These are phyloP conservation scores for Irpex sp. DNA, from an alignment of 1,284 basidiomycete genomes.

Conservation along the genomic window DNA sequence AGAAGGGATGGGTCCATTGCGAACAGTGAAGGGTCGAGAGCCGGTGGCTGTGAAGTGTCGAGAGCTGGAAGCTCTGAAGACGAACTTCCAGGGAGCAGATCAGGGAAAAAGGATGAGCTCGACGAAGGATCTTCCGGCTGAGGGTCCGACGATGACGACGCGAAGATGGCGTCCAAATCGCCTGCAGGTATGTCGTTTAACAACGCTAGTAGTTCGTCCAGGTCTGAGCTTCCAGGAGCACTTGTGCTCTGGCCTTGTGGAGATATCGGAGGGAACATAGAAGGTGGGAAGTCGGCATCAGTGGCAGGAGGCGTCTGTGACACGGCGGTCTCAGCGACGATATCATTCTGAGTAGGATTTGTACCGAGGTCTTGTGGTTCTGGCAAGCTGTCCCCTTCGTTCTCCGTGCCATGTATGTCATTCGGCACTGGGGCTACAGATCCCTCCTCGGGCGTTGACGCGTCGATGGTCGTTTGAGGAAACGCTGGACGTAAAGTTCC, in stretches of 20 bases:
- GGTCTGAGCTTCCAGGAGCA: background rate
- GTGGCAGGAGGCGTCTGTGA: background rate
- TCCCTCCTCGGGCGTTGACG: background rate
- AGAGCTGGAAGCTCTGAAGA: background rate
- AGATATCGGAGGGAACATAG: background rate
- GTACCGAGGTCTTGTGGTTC: background rate
- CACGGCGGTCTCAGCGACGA: background rate
- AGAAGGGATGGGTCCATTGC: slow-evolving; percentile 11
- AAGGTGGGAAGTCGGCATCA: background rate
- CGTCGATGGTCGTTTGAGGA: background rate
- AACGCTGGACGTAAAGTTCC: background rate
- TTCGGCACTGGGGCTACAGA: too few relatives aligned
- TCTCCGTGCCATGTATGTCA: background rate
- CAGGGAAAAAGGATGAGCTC: background rate
- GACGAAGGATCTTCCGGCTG: background rate
- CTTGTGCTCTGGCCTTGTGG: background rate
- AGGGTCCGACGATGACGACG: slow-evolving; percentile 3
- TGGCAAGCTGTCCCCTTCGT: background rate
- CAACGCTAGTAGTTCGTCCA: slow-evolving; percentile 14
- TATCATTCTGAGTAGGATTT: background rate
- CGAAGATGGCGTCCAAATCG: slow-evolving; percentile 12
- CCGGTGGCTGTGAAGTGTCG: background rate
- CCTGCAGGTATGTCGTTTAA: slow-evolving; percentile 11
- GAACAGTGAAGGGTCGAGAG: slow-evolving; percentile 4
- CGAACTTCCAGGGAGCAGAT: background rate